Percentiles rank a stretch among this genome's conserved stretches.
Conservation (phyloP, 1,139 yeast genomes). For the Torulaspora globosa region DNA sequence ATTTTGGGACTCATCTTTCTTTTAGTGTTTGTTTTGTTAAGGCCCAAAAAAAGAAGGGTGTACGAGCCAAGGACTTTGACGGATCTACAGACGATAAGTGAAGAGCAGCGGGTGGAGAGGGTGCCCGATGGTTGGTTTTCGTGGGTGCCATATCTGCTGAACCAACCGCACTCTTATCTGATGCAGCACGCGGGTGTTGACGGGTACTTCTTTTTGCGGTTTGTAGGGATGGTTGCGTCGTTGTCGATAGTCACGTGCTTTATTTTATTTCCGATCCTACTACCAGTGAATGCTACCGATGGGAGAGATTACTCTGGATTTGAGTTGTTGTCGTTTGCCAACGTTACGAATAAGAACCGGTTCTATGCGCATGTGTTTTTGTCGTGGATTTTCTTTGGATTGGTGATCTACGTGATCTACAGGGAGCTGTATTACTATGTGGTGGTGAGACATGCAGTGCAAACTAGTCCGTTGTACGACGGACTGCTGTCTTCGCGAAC, state of each 20-base stretch:
- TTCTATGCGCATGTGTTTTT: slow-evolving; percentile 69
- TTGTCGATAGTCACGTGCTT: slow-evolving; percentile 62
- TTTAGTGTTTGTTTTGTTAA: slow-evolving; percentile 53
- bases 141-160: slow-evolving; percentile 53
- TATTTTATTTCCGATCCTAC: slow-evolving; percentile 67
- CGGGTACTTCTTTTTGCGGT: slow-evolving; percentile 83
- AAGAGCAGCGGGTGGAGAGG: slow-evolving; percentile 48
- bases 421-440: slow-evolving; percentile 67
- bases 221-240: slow-evolving; percentile 57
- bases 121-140: slow-evolving; percentile 52
- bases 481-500: slow-evolving; percentile 64
- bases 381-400: slow-evolving; percentile 64
- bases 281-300: slow-evolving; percentile 85
- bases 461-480: slow-evolving; percentile 68
- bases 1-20: slow-evolving; percentile 57
- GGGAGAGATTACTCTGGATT: slow-evolving; percentile 57
- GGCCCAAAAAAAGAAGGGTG: slow-evolving; percentile 63
- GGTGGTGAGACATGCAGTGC: slow-evolving; percentile 61
- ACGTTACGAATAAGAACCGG: slow-evolving; percentile 57
- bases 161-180: slow-evolving; percentile 60
- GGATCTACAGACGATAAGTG: slow-evolving; percentile 44
- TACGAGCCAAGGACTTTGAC: slow-evolving; percentile 76
- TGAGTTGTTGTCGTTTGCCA: slow-evolving; percentile 57
- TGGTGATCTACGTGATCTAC: slow-evolving; percentile 57
- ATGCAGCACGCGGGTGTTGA: slow-evolving; percentile 81